Evolutionary conservation across 1,284 basidiomycete genomes (phyloP).

Genomic region (Melampsora larici-populina): DNA sequence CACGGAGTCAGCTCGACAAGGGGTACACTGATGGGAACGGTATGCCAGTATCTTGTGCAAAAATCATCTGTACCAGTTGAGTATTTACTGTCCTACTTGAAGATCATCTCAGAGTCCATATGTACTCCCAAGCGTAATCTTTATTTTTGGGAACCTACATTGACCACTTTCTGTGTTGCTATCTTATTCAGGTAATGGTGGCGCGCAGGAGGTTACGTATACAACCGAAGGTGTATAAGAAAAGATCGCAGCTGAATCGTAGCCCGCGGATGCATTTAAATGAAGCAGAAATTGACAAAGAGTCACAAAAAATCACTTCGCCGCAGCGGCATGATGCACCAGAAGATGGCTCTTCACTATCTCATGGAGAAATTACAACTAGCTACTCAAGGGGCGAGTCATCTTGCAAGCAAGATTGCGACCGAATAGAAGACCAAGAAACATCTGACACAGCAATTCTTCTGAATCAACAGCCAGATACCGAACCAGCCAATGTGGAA

Average conservation of each 20-base stretch:
- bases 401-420: too few species aligned
- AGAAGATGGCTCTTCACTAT: too few species aligned
- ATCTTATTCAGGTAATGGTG: conserved; percentile 30
- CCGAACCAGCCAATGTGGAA: too few species aligned
- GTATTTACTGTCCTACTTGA: conserved; percentile 7
- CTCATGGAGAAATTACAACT: too few species aligned
- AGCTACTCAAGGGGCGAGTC: too few species aligned
- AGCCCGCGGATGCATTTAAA: background rate
- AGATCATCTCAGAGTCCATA: too few species aligned
- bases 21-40: conserved; percentile 35
- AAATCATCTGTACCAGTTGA: conserved; percentile 43
- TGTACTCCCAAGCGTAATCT: background rate
- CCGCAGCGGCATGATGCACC: too few species aligned
- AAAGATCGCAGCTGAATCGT: conserved; percentile 8
- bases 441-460: too few species aligned
- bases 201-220: conserved; percentile 15
- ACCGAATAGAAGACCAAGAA: too few species aligned
- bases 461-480: too few species aligned
- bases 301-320: background rate
- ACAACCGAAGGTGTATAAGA: conserved; percentile 38
- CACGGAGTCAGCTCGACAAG: conserved; percentile 19
- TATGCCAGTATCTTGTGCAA: conserved; percentile 36
- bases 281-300: background rate
- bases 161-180: background rate
- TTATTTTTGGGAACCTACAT: background rate